Evolutionary conservation across 164 flowering plant genomes (phyloP).

Genomic region (Echeveria elegans): DNA sequence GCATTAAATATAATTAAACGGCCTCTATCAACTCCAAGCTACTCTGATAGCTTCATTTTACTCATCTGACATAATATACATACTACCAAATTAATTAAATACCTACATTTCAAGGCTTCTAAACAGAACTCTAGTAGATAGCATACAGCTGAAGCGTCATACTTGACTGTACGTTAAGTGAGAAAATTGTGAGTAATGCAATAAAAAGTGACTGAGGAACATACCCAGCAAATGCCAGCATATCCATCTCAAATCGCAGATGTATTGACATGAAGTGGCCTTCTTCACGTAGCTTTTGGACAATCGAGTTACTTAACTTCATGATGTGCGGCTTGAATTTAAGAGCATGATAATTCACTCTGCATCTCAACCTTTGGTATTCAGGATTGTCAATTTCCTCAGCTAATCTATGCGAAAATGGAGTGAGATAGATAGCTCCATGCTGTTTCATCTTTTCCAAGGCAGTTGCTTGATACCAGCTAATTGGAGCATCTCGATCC

Average conservation of each 20-base stretch:
- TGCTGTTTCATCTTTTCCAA: slow-evolving; percentile 83
- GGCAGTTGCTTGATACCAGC: slow-evolving; percentile 80
- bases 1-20: not conserved
- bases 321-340: slow-evolving; percentile 82
- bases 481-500: slow-evolving; percentile 91
- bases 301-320: slow-evolving; percentile 72
- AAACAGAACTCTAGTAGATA: too few relatives aligned
- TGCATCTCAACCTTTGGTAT: slow-evolving; percentile 79
- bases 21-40: not conserved
- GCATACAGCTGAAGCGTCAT: too few relatives aligned
- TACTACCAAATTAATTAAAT: too few relatives aligned
- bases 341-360: slow-evolving; percentile 90
- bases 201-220: slow-evolving; percentile 12
- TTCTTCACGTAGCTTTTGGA: slow-evolving; percentile 69
- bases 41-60: not conserved
- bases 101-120: too few relatives aligned
- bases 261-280: slow-evolving; percentile 98
- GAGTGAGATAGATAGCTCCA: slow-evolving; percentile 93
- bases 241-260: slow-evolving; percentile 99
- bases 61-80: too few relatives aligned
- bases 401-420: slow-evolving; percentile 92
- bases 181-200: not conserved
- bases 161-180: not conserved
- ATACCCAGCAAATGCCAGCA: slow-evolving; percentile 99
- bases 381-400: slow-evolving; percentile 96